These are phyloP conservation scores for Omphalea diandra DNA, from an alignment of 441 rosid species.

Conservation along the genomic window DNA sequence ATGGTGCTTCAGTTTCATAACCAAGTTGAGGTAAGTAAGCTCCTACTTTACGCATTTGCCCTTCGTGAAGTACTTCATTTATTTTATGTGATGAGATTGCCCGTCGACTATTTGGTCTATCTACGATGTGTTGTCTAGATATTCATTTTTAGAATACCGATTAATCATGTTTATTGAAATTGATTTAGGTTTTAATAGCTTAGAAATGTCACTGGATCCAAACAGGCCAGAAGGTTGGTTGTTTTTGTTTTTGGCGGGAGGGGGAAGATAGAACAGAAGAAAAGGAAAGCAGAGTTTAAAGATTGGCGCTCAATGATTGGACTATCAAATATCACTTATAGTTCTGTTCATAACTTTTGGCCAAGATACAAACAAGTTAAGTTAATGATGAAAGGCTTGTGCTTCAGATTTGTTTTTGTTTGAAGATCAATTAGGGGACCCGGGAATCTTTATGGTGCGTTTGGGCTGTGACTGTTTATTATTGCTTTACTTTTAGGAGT, in stretches of 20 bases:
- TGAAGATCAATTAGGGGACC: slow-evolving; percentile 23
- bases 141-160: neutral
- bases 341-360: neutral
- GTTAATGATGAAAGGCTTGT: slow-evolving; percentile 30
- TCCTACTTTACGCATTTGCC: neutral
- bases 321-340: neutral
- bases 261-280: too few relatives aligned
- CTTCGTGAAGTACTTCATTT: too few relatives aligned
- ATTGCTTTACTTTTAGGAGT: too few relatives aligned
- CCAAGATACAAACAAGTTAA: slow-evolving; percentile 24
- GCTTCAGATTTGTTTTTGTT: slow-evolving; percentile 17
- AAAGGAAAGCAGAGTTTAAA: neutral
- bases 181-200: slow-evolving; percentile 23
- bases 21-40: slow-evolving; percentile 57
- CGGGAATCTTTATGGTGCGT: slow-evolving; percentile 5
- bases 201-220: slow-evolving; percentile 29
- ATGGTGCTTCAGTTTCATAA: slow-evolving; percentile 63
- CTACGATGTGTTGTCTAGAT: too few relatives aligned
- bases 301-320: neutral
- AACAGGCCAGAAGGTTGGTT: neutral
- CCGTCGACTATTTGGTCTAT: neutral
- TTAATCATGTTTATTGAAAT: neutral
- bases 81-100: too few relatives aligned
- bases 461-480: slow-evolving; percentile 13
- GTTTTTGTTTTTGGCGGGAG: too few relatives aligned